These are phyloP conservation scores for Aspergillus nomiae DNA, from an alignment of 2,329 filamentous ascomycete genomes.

Conservation along the genomic window DNA sequence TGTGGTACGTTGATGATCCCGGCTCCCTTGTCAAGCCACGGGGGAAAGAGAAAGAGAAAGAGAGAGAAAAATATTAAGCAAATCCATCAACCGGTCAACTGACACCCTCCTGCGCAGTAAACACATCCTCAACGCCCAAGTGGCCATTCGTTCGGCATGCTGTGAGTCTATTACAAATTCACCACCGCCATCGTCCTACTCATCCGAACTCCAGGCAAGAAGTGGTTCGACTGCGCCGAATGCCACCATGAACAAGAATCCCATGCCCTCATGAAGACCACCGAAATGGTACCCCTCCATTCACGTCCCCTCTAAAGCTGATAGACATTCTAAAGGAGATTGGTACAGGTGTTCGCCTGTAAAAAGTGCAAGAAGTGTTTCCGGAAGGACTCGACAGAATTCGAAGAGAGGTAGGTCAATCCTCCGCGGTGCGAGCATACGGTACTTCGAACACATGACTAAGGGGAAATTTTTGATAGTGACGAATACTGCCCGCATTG, in stretches of 20 bases:
- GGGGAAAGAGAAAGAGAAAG: neutral
- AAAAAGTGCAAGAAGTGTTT: conserved; percentile 99
- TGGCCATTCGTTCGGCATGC: conserved; percentile 91
- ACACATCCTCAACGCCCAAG: conserved; percentile 97
- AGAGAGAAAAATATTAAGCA: neutral
- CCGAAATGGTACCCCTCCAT: conserved; percentile 69
- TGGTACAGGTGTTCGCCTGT: conserved; percentile 73
- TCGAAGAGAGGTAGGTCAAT: conserved; percentile 70
- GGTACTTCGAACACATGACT: neutral
- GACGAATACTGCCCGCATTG: conserved; percentile 99
- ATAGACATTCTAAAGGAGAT: conserved; percentile 15
- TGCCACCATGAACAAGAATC: conserved; percentile 82
- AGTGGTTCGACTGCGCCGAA: conserved; percentile 98
- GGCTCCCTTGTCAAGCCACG: neutral
- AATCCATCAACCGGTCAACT: neutral
- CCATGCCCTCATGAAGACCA: conserved; percentile 73
- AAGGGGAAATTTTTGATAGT: conserved; percentile 42
- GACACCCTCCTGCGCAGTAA: conserved; percentile 63
- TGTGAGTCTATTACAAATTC: conserved; percentile 60
- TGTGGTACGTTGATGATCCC: conserved; percentile 28
- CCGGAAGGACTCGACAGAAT: conserved; percentile 87
- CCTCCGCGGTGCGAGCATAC: neutral
- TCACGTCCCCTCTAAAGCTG: neutral
- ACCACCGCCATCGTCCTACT: conserved; percentile 1
- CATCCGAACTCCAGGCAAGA: conserved; percentile 62